Percentiles rank a stretch among this genome's conserved stretches.
Conservation (phyloP, 1,284 basidiomycete genomes). For the Hypsizygus ulmarius region DNA sequence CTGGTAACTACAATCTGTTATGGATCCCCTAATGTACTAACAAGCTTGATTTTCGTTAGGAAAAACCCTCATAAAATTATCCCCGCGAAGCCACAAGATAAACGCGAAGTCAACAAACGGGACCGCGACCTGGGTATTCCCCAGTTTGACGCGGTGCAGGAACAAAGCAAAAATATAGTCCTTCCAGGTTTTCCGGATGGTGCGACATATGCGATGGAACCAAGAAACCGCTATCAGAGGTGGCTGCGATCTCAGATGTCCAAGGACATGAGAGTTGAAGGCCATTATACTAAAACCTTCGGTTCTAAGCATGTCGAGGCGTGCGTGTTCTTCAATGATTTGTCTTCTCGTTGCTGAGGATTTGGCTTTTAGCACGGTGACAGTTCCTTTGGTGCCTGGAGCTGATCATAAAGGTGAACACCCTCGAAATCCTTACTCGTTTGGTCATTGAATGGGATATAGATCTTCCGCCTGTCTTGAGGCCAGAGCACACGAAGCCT, state of each 20-base stretch:
- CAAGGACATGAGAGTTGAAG: conserved; percentile 28
- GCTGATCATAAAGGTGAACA: conserved; percentile 48
- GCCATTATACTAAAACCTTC: conserved; percentile 52
- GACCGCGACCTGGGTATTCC: conserved; percentile 36
- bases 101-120: conserved; percentile 31
- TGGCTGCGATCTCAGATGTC: conserved; percentile 44
- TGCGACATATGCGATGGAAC: conserved; percentile 40
- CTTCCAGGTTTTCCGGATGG: conserved; percentile 48
- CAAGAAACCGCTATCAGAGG: conserved; percentile 57
- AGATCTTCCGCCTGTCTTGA: conserved; percentile 43
- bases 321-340: conserved; percentile 31
- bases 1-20: conserved; percentile 39
- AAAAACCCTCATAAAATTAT: conserved; percentile 46
- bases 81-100: conserved; percentile 30
- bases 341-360: not conserved
- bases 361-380: conserved; percentile 39
- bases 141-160: conserved; percentile 36
- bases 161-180: not conserved
- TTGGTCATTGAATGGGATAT: conserved; percentile 5
- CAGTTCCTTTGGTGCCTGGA: conserved; percentile 44
- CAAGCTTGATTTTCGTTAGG: conserved; percentile 32
- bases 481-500: conserved; percentile 31
- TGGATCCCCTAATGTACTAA: not conserved
- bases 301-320: conserved; percentile 44
- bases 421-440: not conserved